These are phyloP conservation scores for Didymella pinodella DNA, from an alignment of 2,329 filamentous ascomycete genomes.

Conservation along the genomic window DNA sequence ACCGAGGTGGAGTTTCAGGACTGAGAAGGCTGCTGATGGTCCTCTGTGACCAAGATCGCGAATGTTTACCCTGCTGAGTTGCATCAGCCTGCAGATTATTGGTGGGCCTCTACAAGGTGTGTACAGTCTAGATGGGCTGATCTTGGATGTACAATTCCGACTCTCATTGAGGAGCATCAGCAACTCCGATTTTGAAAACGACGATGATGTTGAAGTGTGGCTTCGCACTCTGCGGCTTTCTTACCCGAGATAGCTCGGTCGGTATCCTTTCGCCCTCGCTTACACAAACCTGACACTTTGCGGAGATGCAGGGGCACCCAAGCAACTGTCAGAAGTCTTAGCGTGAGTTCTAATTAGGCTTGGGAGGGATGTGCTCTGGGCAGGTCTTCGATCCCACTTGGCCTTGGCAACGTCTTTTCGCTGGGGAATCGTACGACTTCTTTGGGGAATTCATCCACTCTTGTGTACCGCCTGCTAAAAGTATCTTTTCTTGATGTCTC, in stretches of 20 bases:
- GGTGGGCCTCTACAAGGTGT: slow-evolving; percentile 9
- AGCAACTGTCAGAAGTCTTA: slow-evolving; percentile 27
- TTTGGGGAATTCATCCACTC: slow-evolving; percentile 8
- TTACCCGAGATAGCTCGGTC: slow-evolving; percentile 9
- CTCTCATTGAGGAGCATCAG: not conserved
- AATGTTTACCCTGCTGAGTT: slow-evolving; percentile 6
- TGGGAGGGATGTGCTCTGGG: slow-evolving; percentile 9
- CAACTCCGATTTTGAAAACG: slow-evolving; percentile 3
- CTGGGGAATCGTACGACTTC: slow-evolving; percentile 18
- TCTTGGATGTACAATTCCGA: slow-evolving; percentile 1
- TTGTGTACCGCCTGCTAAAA: slow-evolving; percentile 23
- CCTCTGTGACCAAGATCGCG: slow-evolving; percentile 2
- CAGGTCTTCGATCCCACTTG: slow-evolving; percentile 6
- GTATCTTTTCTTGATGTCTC: slow-evolving; percentile 12
- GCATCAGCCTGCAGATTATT: slow-evolving; percentile 10
- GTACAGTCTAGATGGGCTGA: not conserved
- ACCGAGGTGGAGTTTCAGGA: slow-evolving; percentile 18
- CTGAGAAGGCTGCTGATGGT: slow-evolving; percentile 2
- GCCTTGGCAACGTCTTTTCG: slow-evolving; percentile 28
- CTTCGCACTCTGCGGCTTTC: slow-evolving; percentile 12
- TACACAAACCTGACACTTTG: slow-evolving; percentile 8
- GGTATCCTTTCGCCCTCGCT: slow-evolving; percentile 7
- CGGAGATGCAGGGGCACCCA: slow-evolving; percentile 13
- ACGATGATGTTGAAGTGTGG: not conserved
- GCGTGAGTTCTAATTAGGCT: slow-evolving; percentile 4